phyloP scores from a whole-genome alignment of 2,329 filamentous ascomycete genomes.

The Penicillium sp. region DNA sequence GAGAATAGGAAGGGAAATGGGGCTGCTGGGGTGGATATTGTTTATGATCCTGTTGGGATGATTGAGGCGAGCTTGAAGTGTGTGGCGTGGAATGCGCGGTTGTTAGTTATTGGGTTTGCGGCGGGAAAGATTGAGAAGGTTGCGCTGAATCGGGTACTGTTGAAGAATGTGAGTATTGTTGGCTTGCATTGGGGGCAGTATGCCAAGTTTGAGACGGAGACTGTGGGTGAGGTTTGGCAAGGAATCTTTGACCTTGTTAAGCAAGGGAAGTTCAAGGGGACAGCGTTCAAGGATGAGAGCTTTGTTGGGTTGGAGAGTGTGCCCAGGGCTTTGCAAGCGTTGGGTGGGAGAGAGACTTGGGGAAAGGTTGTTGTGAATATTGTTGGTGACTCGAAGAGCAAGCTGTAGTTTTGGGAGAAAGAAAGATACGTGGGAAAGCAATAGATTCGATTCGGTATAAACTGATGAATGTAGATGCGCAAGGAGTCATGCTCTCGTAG shows the following conservation, averaged over 20 bases:
- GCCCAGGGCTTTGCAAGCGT: constrained; percentile 69
- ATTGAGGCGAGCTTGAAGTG: constrained; percentile 88
- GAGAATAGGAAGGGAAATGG: constrained; percentile 61
- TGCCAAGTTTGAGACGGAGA: constrained; percentile 67
- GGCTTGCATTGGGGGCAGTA: constrained; percentile 93
- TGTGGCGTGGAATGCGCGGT: constrained; percentile 85
- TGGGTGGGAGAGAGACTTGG: constrained; percentile 84
- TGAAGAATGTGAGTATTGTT: constrained; percentile 91
- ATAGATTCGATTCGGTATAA: constrained; percentile 7
- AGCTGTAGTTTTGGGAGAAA: constrained; percentile 27
- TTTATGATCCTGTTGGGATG: constrained; percentile 90
- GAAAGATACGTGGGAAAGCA: neutral
- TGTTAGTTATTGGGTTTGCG: constrained; percentile 87
- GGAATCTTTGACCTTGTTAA: constrained; percentile 76
- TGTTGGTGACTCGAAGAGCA: constrained; percentile 59
- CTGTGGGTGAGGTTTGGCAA: constrained; percentile 72
- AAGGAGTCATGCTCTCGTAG: constrained; percentile 49
- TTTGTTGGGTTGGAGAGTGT: constrained; percentile 81
- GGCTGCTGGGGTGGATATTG: constrained; percentile 74
- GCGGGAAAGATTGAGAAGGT: constrained; percentile 86
- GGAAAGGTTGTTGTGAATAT: constrained; percentile 93
- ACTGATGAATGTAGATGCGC: constrained; percentile 38
- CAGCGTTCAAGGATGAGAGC: constrained; percentile 75
- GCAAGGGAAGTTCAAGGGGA: constrained; percentile 75
- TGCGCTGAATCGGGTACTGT: constrained; percentile 82